These are phyloP conservation scores for Botrytis fabae DNA, from an alignment of 2,329 filamentous ascomycete species.

Conservation along the genomic window DNA sequence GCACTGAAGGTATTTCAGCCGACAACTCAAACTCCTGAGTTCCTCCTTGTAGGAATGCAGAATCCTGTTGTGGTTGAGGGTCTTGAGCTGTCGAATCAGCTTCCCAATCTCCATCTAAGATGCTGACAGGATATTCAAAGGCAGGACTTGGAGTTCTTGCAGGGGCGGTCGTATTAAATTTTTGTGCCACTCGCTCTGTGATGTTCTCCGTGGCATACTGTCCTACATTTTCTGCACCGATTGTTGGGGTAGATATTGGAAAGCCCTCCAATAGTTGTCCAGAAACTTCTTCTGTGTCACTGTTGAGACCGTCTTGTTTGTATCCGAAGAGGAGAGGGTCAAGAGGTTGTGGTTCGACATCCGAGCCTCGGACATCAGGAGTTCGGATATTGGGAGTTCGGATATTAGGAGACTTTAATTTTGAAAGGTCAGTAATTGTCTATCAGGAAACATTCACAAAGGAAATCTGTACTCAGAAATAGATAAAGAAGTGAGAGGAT, in stretches of 20 bases:
- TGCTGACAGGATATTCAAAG: too few species aligned
- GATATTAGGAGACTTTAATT: neutral
- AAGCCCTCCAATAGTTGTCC: neutral
- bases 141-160: too few species aligned
- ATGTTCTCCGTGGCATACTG: too few species aligned
- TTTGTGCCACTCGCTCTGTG: too few species aligned
- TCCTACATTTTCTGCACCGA: too few species aligned
- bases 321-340: neutral
- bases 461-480: neutral
- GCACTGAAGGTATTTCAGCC: neutral
- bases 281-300: rapidly evolving
- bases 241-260: too few species aligned
- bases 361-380: too few species aligned
- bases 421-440: neutral
- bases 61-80: rapidly evolving
- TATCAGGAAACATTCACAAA: neutral
- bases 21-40: neutral
- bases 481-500: neutral
- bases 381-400: neutral
- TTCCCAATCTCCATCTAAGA: neutral
- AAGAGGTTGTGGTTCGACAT: neutral
- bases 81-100: neutral
- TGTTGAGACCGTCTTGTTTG: neutral
- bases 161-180: too few species aligned
- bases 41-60: neutral